Evolutionary conservation across 352 stramenopile genomes (phyloP), one percentile per base, ranked within the genome.

Genomic region (Globisporangium paroecandrum): DNA sequence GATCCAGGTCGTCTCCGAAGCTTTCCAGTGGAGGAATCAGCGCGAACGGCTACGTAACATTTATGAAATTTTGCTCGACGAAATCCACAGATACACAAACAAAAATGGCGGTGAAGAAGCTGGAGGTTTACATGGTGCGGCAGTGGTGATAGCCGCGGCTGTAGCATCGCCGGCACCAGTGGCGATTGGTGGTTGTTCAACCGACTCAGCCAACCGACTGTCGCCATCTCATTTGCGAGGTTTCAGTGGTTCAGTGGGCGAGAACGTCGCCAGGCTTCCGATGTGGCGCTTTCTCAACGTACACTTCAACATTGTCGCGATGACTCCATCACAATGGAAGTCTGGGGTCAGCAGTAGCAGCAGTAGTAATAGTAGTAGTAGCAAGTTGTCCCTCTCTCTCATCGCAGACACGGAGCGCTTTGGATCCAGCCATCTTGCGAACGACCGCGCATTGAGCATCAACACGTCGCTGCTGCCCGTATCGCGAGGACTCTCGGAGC

Each of bases 331-430:
- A 4, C 84, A 92, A 27, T 89, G 79, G 81, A 70, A 36, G 51
- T 20, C 55, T 51, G 72, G 60, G 49, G 34, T 12, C 27, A 51
- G 15, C 56, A 60, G 7, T 20, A 61, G 56, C 56, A 61, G 41
- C 2, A 49, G 29, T 32, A 32, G 29, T 32, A 32, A 2, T 10
- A 49, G 4, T 32, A 32, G 29, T 32, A 32, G 29, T 32, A 32
- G 29, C 29, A 7, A 51, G 43, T 4, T 20, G 4, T 20, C 32
- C 5, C 32, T 62, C 3, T 32, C 58, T 43, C 12, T 65, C 20
- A 41, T 68, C 8, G 69, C 70, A 0, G 76, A 84, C 62, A 90
- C 81, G 1, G 76, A 90, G 55, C 78, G 83, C 2, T 88, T 86
- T 47, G 83, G 79, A 0, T 38, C 72, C 25, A 89, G 79, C 32